Evolutionary conservation across 1,284 basidiomycete species (phyloP), one percentile per base, ranked within the genome.

Genomic region (Microbotryum violaceum): DNA sequence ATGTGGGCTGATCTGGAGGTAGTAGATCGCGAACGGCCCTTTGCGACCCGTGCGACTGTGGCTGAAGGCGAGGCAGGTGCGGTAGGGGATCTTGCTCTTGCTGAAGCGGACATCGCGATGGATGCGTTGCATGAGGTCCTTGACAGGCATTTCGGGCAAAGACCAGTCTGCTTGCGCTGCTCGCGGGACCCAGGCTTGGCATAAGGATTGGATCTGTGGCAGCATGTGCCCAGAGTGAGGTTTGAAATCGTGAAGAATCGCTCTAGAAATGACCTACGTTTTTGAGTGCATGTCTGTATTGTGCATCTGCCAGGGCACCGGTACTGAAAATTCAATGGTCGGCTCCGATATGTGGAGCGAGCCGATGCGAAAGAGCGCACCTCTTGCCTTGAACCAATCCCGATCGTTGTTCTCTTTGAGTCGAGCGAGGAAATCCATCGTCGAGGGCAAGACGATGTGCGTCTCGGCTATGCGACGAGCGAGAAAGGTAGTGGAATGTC

Each of bases 81-180:
- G 70, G 64, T 71, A 72, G 4, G 70, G 70, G 14, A 65, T 63
- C 54, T 66, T 69, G 54, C 64, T 54, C 50, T 68, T 64, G 4
- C 56, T 59, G 60, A 67, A 56, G 14, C 37, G 56, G 2, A 68
- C 64, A 31, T 71, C 72, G 54, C 67, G 64, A 60, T 73, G 70
- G 55, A 74, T 70, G 4, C 75, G 64, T 37, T 76, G 73, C 29
- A 72, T 66, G 20, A 75, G 54, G 49, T 76, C 75, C 59, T 76
- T 75, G 14, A 65, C 65, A 5, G 75, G 75, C 25, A 76, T 65
- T 51, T 71, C 70, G 6, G 75, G 75, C 1, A 76, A 62, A 3
- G 70, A 67, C 63, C 68, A 70, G 56, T 76, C 75, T 14, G 70
- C 74, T 46, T 72, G 63, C 18, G 69, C 60, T 44, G 72, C 70